Evolutionary conservation across 2,329 filamentous ascomycete genomes (phyloP).

Genomic region (Sarocladiaceae sp.): DNA sequence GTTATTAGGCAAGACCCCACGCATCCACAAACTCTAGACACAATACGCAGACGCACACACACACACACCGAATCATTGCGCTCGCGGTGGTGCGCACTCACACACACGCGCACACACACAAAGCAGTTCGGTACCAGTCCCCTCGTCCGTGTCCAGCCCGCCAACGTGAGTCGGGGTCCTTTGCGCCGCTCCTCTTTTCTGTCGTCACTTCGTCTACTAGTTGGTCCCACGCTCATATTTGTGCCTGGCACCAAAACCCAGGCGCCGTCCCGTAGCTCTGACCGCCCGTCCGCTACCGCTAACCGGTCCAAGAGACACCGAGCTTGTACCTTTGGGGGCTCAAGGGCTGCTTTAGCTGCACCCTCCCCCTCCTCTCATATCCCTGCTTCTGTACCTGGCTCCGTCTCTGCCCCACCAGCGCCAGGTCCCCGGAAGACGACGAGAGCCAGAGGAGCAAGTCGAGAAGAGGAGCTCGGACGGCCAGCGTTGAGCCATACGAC

Average conservation of each 20-base stretch:
- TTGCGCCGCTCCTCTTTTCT: conserved; percentile 5
- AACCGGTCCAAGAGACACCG: too few species aligned
- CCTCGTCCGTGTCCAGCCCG: conserved; percentile 5
- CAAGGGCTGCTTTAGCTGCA: not conserved
- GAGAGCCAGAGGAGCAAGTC: too few species aligned
- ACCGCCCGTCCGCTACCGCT: not conserved
- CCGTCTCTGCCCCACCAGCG: conserved; percentile 6
- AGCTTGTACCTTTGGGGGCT: not conserved
- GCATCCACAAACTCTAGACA: too few species aligned
- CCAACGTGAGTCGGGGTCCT: conserved; percentile 8
- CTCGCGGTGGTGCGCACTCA: not conserved
- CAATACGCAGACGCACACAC: too few species aligned
- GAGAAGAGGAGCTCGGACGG: not conserved
- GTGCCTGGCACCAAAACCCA: conserved; percentile 4
- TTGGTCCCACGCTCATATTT: conserved; percentile 1
- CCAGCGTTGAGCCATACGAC: not conserved
- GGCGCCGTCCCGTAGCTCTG: conserved; percentile 7
- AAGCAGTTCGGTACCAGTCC: not conserved
- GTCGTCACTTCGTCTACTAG: conserved; percentile 7
- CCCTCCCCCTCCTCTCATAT: conserved; percentile 6
- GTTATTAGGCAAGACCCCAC: too few species aligned
- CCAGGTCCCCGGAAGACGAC: conserved; percentile 7
- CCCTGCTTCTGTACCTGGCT: not conserved
- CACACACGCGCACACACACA: conserved; percentile 1
- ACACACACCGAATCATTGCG: too few species aligned